These are phyloP conservation scores for Protomyces inundatus DNA, from an alignment of 1,139 yeast genomes.

Conservation along the genomic window DNA sequence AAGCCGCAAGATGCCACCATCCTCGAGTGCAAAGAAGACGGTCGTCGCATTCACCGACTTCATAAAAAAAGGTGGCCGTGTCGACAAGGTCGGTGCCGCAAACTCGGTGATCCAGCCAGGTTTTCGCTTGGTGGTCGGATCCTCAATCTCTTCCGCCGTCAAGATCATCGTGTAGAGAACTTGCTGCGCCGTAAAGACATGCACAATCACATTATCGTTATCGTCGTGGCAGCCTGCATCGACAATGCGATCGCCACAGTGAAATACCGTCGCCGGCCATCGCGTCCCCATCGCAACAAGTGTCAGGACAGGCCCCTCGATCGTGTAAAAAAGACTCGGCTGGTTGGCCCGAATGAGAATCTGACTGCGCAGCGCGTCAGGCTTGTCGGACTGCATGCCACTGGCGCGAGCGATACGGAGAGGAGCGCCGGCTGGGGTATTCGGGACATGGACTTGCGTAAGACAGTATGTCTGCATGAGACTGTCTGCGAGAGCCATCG, in stretches of 20 bases:
- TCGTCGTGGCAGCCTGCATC: constrained; percentile 18
- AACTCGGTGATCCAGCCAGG: constrained; percentile 22
- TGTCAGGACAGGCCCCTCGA: background rate
- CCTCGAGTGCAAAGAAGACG: constrained; percentile 25
- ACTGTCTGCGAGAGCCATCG: background rate
- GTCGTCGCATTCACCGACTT: constrained; percentile 17
- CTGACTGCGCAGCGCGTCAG: background rate
- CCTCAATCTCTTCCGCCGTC: constrained; percentile 20
- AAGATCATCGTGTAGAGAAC: constrained; percentile 24
- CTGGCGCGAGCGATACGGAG: background rate
- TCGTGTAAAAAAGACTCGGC: constrained; percentile 1
- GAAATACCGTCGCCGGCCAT: constrained; percentile 2
- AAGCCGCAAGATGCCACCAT: constrained; percentile 27
- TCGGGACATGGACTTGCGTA: background rate
- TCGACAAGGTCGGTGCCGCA: constrained; percentile 21
- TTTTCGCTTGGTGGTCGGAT: constrained; percentile 1
- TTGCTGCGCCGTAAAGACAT: constrained; percentile 21
- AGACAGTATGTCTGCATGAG: background rate
- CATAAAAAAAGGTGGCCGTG: constrained; percentile 25
- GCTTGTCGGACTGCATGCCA: too few relatives aligned
- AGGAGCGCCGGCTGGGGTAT: background rate
- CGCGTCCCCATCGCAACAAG: background rate
- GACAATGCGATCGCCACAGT: constrained; percentile 4
- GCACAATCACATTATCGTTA: constrained; percentile 18
- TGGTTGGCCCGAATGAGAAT: background rate